Evolutionary conservation across 139 green algal species (phyloP).

Genomic region (Astrephomene gubernaculifera): DNA sequence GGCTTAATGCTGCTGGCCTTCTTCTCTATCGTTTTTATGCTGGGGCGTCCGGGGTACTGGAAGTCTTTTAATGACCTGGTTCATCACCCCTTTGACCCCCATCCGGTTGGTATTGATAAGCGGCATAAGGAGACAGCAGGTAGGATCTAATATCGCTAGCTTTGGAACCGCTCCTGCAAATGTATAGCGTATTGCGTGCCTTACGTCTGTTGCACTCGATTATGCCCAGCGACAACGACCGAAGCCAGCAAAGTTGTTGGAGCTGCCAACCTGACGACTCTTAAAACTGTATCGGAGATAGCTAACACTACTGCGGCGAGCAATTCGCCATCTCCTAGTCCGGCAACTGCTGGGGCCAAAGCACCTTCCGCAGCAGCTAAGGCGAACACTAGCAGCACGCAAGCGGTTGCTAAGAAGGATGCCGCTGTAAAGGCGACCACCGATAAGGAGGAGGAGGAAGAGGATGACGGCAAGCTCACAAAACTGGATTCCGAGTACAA

Average conservation of each 20-base stretch:
- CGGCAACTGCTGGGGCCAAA: too few relatives aligned
- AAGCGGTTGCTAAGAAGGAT: neutral
- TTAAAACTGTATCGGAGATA: too few relatives aligned
- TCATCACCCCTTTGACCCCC: constrained; percentile 45
- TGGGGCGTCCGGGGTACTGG: constrained; percentile 31
- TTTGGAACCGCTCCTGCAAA: too few relatives aligned
- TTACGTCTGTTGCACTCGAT: too few relatives aligned
- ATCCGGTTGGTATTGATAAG: constrained; percentile 42
- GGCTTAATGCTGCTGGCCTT: constrained; percentile 48
- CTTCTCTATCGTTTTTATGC: constrained; percentile 49
- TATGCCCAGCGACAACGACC: too few relatives aligned
- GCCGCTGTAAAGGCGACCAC: neutral
- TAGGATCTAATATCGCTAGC: too few relatives aligned
- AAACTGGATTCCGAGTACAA: constrained; percentile 46
- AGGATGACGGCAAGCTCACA: constrained; percentile 37
- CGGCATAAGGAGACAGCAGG: constrained; percentile 11
- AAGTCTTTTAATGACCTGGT: constrained; percentile 19
- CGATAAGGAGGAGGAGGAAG: neutral
- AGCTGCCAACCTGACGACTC: too few relatives aligned
- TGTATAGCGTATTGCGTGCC: too few relatives aligned
- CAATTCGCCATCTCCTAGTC: too few relatives aligned
- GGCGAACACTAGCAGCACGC: too few relatives aligned
- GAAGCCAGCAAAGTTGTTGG: too few relatives aligned
- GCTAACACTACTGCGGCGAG: too few relatives aligned
- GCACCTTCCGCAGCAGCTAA: neutral